These are phyloP conservation scores for Cajanus cajan DNA, from an alignment of 306 rosid genomes.

Conservation along the genomic window DNA sequence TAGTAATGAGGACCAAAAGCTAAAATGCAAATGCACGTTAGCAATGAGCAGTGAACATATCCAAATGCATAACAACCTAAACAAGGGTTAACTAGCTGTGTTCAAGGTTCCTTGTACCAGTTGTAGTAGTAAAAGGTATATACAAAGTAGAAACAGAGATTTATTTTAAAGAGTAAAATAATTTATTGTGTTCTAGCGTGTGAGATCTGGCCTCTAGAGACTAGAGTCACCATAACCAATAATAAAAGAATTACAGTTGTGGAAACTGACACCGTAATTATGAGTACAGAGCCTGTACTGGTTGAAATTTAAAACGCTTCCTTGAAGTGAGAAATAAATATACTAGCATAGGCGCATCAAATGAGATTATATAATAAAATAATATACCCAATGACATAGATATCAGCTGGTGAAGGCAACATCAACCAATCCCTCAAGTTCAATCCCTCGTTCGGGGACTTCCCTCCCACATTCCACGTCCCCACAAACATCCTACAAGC, in stretches of 20 bases:
- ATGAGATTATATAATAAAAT: no score
- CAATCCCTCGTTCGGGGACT: conserved; percentile 63
- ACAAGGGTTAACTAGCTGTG: background rate
- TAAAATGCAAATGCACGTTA: conserved; percentile 8
- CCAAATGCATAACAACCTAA: background rate
- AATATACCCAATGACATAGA: conserved; percentile 75
- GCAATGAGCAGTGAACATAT: conserved; percentile 24
- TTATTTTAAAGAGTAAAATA: background rate
- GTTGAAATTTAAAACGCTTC: background rate
- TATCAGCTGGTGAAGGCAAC: conserved; percentile 53
- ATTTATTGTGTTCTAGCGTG: background rate
- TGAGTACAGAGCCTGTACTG: background rate
- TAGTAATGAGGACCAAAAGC: background rate
- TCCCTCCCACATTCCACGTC: conserved; percentile 98
- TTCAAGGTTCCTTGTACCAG: background rate
- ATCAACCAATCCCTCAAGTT: conserved; percentile 62
- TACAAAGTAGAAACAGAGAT: no score
- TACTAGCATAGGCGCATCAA: no score
- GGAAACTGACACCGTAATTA: conserved; percentile 12
- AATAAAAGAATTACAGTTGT: background rate
- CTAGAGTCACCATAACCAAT: background rate
- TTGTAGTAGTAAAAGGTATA: no score
- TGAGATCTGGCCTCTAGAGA: background rate
- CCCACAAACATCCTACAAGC: conserved; percentile 76
- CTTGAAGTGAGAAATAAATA: background rate